Percentiles rank a stretch among this genome's conserved stretches.
These are phyloP conservation scores for Fusarium pseudocircinatum DNA, from an alignment of 2,329 filamentous ascomycete species.

Conservation along the genomic window DNA sequence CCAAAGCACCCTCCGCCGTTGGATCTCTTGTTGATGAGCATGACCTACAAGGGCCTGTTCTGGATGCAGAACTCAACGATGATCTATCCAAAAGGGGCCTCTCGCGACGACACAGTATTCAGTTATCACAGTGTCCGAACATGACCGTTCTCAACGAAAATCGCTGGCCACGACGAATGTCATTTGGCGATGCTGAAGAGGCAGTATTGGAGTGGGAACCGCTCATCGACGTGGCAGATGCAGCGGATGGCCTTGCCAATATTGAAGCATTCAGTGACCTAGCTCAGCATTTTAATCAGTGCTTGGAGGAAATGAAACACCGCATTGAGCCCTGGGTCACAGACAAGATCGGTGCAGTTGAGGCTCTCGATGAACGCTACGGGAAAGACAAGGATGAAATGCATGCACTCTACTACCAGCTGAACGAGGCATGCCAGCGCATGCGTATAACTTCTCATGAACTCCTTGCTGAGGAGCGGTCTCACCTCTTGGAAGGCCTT, in stretches of 20 bases:
- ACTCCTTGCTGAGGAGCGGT: constrained; percentile 74
- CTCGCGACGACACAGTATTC: constrained; percentile 70
- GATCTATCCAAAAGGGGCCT: constrained; percentile 60
- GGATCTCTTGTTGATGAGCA: constrained; percentile 68
- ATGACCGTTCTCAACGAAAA: constrained; percentile 60
- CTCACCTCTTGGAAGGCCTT: constrained; percentile 73
- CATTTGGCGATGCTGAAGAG: constrained; percentile 79
- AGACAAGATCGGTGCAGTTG: constrained; percentile 64
- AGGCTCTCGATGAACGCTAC: constrained; percentile 69
- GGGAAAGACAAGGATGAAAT: constrained; percentile 72
- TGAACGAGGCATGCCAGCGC: constrained; percentile 74
- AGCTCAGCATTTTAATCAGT: constrained; percentile 63
- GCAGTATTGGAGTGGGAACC: constrained; percentile 75
- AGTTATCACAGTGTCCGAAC: constrained; percentile 46
- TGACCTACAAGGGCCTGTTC: constrained; percentile 65
- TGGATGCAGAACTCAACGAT: constrained; percentile 58
- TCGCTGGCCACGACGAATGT: constrained; percentile 76
- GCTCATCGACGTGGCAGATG: constrained; percentile 55
- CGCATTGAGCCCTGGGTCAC: constrained; percentile 70
- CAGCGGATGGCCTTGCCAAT: constrained; percentile 38
- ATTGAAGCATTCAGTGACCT: constrained; percentile 58
- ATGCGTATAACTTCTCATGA: constrained; percentile 75
- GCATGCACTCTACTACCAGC: constrained; percentile 73
- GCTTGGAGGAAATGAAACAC: constrained; percentile 61
- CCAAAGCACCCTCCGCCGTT: constrained; percentile 62